A percentile compares a stretch with the other conserved stretches of the same genome.
Conservation (phyloP, 202 grass and related monocot genomes). For the Digitaria exilis region DNA sequence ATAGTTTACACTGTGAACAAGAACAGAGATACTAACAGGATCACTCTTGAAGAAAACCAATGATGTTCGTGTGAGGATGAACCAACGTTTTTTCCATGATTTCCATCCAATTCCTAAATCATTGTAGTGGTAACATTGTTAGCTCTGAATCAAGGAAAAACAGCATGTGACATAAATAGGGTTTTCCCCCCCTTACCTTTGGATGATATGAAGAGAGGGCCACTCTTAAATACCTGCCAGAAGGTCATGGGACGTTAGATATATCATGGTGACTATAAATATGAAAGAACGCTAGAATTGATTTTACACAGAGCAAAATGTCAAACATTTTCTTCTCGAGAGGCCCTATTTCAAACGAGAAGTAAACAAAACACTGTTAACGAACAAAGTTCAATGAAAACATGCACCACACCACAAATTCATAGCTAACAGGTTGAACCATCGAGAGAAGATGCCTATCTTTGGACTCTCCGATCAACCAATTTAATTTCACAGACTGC, state of each 20-base stretch:
- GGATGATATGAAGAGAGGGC: constrained; percentile 96
- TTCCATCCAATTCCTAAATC: constrained; percentile 96
- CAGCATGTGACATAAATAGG: background rate
- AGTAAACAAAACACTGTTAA: background rate
- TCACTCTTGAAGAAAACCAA: constrained; percentile 99
- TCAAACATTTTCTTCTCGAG: background rate
- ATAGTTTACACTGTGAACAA: constrained; percentile 16
- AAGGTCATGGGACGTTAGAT: constrained; percentile 32
- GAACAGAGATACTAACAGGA: constrained; percentile 71
- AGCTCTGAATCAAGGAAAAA: background rate
- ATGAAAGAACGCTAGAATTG: background rate
- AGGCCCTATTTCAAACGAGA: background rate
- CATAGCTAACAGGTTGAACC: background rate
- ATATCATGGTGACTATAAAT: background rate
- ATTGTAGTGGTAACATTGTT: constrained; percentile 13
- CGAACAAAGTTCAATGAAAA: background rate
- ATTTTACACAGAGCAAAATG: background rate
- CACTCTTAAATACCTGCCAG: constrained; percentile 96
- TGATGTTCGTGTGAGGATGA: constrained; percentile 94
- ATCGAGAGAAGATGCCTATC: background rate
- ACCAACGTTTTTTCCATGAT: constrained; percentile 99
- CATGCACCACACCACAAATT: background rate
- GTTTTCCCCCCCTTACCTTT: constrained; percentile 86
- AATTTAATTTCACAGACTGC: background rate
- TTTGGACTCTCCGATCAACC: background rate